Evolutionary conservation across 768 basidiomycete species (phyloP).

Genomic region (Calocera viscosa): DNA sequence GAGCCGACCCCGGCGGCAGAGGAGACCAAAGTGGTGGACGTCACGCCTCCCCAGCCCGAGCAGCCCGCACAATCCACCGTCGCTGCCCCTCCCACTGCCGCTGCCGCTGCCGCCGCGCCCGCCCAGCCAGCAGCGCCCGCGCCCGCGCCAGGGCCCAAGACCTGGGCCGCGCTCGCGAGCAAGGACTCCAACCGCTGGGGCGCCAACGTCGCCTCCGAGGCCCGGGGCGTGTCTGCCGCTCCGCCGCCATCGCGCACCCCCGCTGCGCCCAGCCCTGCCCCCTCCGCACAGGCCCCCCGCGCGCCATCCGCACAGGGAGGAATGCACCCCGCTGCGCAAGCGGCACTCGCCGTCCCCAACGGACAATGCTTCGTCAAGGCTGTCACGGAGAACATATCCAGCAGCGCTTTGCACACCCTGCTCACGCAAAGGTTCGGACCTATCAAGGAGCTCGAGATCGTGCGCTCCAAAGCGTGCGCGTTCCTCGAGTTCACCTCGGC

Average conservation of each 20-base stretch:
- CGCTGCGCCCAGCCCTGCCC: conserved; percentile 14
- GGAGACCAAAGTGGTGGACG: background rate
- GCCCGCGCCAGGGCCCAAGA: conserved; percentile 47
- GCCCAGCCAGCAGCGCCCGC: conserved; percentile 32
- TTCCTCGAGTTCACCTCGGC: conserved; percentile 78
- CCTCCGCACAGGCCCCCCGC: conserved; percentile 29
- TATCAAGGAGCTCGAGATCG: conserved; percentile 79
- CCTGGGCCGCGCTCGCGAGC: conserved; percentile 89
- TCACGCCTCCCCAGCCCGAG: conserved; percentile 18
- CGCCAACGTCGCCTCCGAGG: conserved; percentile 60
- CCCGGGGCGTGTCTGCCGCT: conserved; percentile 62
- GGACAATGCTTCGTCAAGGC: conserved; percentile 89
- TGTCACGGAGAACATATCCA: conserved; percentile 54
- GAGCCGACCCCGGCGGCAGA: background rate
- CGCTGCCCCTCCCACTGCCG: conserved; percentile 24
- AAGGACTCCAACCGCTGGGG: conserved; percentile 77
- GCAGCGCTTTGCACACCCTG: conserved; percentile 36
- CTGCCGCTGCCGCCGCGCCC: conserved; percentile 22
- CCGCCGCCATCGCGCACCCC: conserved; percentile 26
- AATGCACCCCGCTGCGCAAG: conserved; percentile 37
- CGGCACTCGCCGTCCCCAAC: conserved; percentile 52
- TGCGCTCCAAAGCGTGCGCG: conserved; percentile 78
- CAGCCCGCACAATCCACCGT: background rate
- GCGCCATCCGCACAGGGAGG: conserved; percentile 26
- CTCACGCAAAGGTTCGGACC: conserved; percentile 60